A percentile compares a stretch with the other conserved stretches of the same genome.
Conservation (phyloP, 495 filamentous ascomycete species). For the Acidiella bohemica region DNA sequence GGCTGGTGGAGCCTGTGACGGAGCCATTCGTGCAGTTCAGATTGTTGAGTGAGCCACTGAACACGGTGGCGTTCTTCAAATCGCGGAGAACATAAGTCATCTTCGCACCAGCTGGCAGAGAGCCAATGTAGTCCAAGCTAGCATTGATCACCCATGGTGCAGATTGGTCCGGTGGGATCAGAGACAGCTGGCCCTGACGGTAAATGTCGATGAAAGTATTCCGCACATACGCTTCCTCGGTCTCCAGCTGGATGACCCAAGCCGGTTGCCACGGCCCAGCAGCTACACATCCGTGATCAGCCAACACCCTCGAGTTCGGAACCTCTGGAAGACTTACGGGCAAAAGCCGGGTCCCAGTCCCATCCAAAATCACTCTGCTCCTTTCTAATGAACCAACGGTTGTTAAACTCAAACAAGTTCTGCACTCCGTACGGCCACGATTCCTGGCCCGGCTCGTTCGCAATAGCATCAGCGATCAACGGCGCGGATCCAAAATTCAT, state of each 20-base stretch:
- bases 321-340: slow-evolving; percentile 28
- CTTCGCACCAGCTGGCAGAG: slow-evolving; percentile 33
- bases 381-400: slow-evolving; percentile 51
- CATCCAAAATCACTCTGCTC: slow-evolving; percentile 60
- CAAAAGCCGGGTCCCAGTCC: slow-evolving; percentile 59
- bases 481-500: slow-evolving; percentile 47
- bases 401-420: slow-evolving; percentile 38
- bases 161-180: slow-evolving; percentile 45
- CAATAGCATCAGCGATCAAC: slow-evolving; percentile 40
- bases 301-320: no score
- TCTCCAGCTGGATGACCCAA: slow-evolving; percentile 42
- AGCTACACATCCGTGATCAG: no score
- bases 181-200: slow-evolving; percentile 46
- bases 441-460: slow-evolving; percentile 35
- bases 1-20: slow-evolving; percentile 38
- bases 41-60: slow-evolving; percentile 33
- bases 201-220: slow-evolving; percentile 51
- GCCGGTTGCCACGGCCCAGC: slow-evolving; percentile 55
- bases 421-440: slow-evolving; percentile 22
- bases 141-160: slow-evolving; percentile 57
- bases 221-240: slow-evolving; percentile 36
- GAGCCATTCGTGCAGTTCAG: slow-evolving; percentile 34
- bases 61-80: slow-evolving; percentile 34
- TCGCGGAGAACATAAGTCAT: slow-evolving; percentile 45
- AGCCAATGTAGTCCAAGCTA: slow-evolving; percentile 49